phyloP scores from a whole-genome alignment of 352 stramenopile species.

The Paralagenidium karlingii region DNA sequence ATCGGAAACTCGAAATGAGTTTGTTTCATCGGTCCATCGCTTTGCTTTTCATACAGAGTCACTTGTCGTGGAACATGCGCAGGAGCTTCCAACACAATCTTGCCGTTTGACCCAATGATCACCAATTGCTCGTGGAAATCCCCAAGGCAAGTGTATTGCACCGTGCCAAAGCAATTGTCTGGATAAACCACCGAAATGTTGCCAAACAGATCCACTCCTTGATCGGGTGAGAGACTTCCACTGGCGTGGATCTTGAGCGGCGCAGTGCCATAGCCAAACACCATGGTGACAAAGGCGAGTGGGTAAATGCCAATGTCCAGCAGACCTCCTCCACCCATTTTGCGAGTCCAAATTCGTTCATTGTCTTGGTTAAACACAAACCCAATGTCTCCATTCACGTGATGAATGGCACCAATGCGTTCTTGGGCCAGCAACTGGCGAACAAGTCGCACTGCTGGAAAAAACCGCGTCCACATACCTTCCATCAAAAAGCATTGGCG shows the following conservation, averaged over 20 bases:
- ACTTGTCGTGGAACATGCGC: slow-evolving; percentile 48
- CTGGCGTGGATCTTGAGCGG: slow-evolving; percentile 27
- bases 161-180: slow-evolving; percentile 24
- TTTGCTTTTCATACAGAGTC: slow-evolving; percentile 13
- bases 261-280: slow-evolving; percentile 19
- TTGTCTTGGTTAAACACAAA: slow-evolving; percentile 29
- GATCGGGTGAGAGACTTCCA: slow-evolving; percentile 27
- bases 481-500: slow-evolving; percentile 77
- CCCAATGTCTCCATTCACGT: slow-evolving; percentile 62
- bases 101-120: slow-evolving; percentile 63
- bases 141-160: slow-evolving; percentile 43
- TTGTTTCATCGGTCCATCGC: slow-evolving; percentile 5
- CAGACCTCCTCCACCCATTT: slow-evolving; percentile 56
- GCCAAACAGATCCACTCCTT: slow-evolving; percentile 38
- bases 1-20: slow-evolving; percentile 19
- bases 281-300: slow-evolving; percentile 50
- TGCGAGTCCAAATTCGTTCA: slow-evolving; percentile 48
- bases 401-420: slow-evolving; percentile 51
- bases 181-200: slow-evolving; percentile 37
- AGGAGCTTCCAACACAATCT: slow-evolving; percentile 42
- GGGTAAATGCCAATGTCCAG: slow-evolving; percentile 74
- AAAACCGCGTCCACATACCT: slow-evolving; percentile 81
- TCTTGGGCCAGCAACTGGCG: slow-evolving; percentile 34
- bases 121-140: slow-evolving; percentile 49
- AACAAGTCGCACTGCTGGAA: slow-evolving; percentile 50